Base-by-base conservation (phyloP, 768 basidiomycete genomes). In the Termitomyces sp. region DNA sequence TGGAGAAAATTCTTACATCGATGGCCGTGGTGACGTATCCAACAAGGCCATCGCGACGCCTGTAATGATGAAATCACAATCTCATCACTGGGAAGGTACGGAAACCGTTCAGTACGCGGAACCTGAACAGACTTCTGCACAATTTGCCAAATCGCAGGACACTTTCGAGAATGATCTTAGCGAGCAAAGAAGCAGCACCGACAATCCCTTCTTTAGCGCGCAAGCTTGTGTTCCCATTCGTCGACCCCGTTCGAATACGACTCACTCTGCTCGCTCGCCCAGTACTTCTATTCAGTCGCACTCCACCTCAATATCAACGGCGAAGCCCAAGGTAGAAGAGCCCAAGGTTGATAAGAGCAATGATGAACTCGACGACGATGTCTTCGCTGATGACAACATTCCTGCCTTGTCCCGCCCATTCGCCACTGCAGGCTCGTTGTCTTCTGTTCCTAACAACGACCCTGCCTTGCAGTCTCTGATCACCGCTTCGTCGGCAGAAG, bases 11-110 rank as follows among this genome's bases (percentile, higher is more conserved):
- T 85, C 85, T 2, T 78, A 50, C 30, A n/a, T 41, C 8, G 48
- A 80, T 32, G 7, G 32, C 32, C 5, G 32, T 32, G 32, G 32
- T 32, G 7, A 32, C 1, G 32, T 32, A 32, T 32, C 32, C 32
- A 32, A 32, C 7, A 32, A 32, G 32, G 32, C 32, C 32, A 32
- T 7, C 30, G 4, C 30, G 30, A 5, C 30, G 5, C 87, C 88
- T 49, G 74, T 75, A 8, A 80, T 85, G 14, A 83, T 76, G 30
- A 64, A 71, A 4, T 78, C 82, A 1, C 72, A 77, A n/a, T 68
- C 73, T 2, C 88, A 89, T 72, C 77, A 69, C 49, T 89, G 87
- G 87, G 83, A 90, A 69, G 85, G 83, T 9, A 86, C 86, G 4
- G 83, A 88, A 65, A 83, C 88, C 20, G 62, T 87, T 55, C 73